Evolutionary conservation across 75 land plant species (phyloP).

Genomic region (Larix kaempferi): DNA sequence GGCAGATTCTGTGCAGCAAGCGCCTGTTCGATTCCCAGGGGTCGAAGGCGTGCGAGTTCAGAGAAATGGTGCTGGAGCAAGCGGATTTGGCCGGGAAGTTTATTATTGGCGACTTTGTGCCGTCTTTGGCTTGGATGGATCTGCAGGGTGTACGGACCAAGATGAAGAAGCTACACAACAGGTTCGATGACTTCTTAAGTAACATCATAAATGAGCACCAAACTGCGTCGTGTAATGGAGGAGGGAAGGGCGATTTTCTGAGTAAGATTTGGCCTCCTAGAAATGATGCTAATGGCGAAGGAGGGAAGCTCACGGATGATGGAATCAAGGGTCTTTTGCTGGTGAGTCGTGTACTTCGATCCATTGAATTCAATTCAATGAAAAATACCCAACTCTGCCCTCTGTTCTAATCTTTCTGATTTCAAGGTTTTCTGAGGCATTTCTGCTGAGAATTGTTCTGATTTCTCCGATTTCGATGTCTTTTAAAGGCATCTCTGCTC

Average conservation of each 20-base stretch:
- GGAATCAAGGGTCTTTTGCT: constrained; percentile 60
- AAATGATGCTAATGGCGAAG: constrained; percentile 24
- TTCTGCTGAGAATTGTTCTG: too few species aligned
- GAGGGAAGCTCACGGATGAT: constrained; percentile 36
- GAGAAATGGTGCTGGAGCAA: constrained; percentile 44
- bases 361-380: too few species aligned
- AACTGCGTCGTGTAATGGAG: neutral
- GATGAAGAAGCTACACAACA: neutral
- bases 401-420: too few species aligned
- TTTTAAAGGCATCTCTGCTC: too few species aligned
- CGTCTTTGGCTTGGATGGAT: constrained; percentile 14
- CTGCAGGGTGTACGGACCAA: constrained; percentile 6
- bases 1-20: constrained; percentile 27
- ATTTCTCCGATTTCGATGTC: too few species aligned
- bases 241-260: neutral
- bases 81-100: constrained; percentile 39
- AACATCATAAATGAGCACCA: neutral
- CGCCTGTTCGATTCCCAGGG: constrained; percentile 21
- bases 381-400: too few species aligned
- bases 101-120: constrained; percentile 21
- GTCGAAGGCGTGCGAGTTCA: constrained; percentile 27
- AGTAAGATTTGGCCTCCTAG: constrained; percentile 6
- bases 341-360: constrained; percentile 7
- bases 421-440: too few species aligned
- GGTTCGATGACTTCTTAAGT: neutral